Evolutionary conservation across 208 protist genomes (phyloP).

Genomic region (Leishmania lainsoni): DNA sequence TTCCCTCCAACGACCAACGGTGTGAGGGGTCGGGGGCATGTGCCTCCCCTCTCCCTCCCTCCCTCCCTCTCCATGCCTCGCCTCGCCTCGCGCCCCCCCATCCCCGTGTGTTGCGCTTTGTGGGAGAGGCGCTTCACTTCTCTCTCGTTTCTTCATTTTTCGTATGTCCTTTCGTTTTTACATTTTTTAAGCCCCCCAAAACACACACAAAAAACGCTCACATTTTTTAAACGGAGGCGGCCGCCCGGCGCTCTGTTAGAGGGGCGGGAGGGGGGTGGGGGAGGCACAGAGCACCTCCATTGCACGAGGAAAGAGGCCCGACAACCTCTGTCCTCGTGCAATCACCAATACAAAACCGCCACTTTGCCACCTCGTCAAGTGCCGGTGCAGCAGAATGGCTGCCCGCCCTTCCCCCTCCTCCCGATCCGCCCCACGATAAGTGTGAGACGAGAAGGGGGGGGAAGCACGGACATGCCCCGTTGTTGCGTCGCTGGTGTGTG

Average conservation of each 20-base stretch:
- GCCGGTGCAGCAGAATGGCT: neutral
- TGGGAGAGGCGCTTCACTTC: neutral
- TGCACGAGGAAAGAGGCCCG: neutral
- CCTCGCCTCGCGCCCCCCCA: neutral
- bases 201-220: neutral
- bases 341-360: neutral
- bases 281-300: neutral
- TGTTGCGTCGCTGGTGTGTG: neutral
- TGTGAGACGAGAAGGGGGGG: neutral
- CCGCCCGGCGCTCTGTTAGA: neutral
- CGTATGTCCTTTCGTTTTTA: neutral
- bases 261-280: neutral
- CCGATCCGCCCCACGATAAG: neutral
- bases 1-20: neutral
- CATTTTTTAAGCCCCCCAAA: neutral
- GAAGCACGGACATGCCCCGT: neutral
- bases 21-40: neutral
- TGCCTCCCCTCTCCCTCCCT: neutral
- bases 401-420: neutral
- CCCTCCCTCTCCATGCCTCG: neutral
- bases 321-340: neutral
- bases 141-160: too few species aligned
- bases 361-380: neutral
- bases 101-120: neutral
- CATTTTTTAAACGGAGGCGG: neutral